A percentile compares a stretch with the other conserved stretches of the same genome.
Evolutionary conservation across 306 rosid species (phyloP).

Genomic region (Amphicarpaea edgeworthii): DNA sequence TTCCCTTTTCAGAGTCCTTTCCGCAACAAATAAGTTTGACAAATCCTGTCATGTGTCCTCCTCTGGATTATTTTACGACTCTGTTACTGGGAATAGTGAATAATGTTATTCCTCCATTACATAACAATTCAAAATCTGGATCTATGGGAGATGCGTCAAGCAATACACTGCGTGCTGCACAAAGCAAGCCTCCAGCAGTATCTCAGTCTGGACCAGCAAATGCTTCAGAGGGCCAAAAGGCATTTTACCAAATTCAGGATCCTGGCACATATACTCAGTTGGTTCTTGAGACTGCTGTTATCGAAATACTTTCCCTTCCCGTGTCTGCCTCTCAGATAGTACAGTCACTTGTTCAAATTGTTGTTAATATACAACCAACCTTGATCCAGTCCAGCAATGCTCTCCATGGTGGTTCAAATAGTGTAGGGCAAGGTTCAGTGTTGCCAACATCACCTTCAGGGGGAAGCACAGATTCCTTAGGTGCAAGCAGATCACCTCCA

Average conservation of each 20-base stretch:
- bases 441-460: constrained; percentile 98
- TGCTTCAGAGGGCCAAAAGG: constrained; percentile 82
- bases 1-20: constrained; percentile 91
- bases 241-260: constrained; percentile 97
- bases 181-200: constrained; percentile 71
- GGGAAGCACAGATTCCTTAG: constrained; percentile 95
- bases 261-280: constrained; percentile 96
- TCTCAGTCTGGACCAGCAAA: constrained; percentile 77
- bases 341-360: constrained; percentile 88
- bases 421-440: constrained; percentile 84
- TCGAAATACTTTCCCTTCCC: constrained; percentile 95
- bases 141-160: constrained; percentile 61
- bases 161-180: constrained; percentile 66
- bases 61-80: constrained; percentile 88
- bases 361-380: constrained; percentile 92
- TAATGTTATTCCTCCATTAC: constrained; percentile 93
- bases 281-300: constrained; percentile 95
- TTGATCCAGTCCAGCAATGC: constrained; percentile 86
- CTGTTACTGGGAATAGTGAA: constrained; percentile 93
- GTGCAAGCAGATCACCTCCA: constrained; percentile 89
- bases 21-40: constrained; percentile 78
- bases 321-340: constrained; percentile 88
- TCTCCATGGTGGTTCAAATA: constrained; percentile 76
- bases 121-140: constrained; percentile 81
- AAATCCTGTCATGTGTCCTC: constrained; percentile 88